These are phyloP conservation scores for Mycena kentingensis DNA, from an alignment of 768 basidiomycete species.

Conservation along the genomic window DNA sequence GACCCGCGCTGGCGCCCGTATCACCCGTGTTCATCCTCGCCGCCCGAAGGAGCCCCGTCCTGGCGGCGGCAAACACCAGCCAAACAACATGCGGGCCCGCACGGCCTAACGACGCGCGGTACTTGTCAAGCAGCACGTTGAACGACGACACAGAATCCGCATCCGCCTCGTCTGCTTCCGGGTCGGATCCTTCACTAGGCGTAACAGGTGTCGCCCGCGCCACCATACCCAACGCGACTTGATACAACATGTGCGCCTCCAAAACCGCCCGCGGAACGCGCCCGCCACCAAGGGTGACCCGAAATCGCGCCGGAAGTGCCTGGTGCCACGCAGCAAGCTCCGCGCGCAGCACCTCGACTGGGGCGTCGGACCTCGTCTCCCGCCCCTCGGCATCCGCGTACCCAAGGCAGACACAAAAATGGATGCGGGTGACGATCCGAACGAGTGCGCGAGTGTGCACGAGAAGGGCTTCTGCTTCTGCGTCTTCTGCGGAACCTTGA, in stretches of 20 bases:
- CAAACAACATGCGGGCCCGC: constrained; percentile 28
- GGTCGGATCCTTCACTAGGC: constrained; percentile 11
- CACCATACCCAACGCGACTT: constrained; percentile 31
- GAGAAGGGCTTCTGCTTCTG: constrained; percentile 18
- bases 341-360: constrained; percentile 16
- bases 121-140: constrained; percentile 32
- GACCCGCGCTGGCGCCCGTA: constrained; percentile 22
- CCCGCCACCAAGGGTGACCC: constrained; percentile 27
- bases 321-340: constrained; percentile 33
- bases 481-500: neutral
- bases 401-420: constrained; percentile 30
- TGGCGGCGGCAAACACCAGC: constrained; percentile 26
- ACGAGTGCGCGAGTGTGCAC: constrained; percentile 24
- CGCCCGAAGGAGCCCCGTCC: constrained; percentile 1
- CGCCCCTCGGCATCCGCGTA: constrained; percentile 4
- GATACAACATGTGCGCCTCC: constrained; percentile 34
- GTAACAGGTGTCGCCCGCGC: constrained; percentile 10
- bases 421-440: constrained; percentile 29
- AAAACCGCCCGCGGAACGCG: constrained; percentile 25
- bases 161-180: constrained; percentile 21
- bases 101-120: constrained; percentile 23
- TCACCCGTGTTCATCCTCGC: neutral
- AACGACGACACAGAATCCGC: constrained; percentile 31
- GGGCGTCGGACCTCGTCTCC: constrained; percentile 5
- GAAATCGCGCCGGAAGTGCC: constrained; percentile 27